Evolutionary conservation across 768 basidiomycete species (phyloP).

Genomic region (Cystoderma amianthinum): DNA sequence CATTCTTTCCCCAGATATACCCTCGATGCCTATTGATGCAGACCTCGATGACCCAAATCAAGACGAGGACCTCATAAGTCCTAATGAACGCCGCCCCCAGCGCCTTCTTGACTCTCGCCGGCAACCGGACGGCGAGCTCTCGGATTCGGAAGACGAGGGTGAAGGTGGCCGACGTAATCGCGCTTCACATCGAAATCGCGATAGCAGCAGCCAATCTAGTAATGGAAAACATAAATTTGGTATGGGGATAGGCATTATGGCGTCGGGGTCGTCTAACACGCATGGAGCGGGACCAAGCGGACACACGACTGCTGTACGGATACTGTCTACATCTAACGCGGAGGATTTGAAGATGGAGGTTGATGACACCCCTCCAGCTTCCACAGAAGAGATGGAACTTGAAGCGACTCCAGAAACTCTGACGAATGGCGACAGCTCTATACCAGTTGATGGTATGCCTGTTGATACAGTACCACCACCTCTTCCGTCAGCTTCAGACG

Average conservation of each 20-base stretch:
- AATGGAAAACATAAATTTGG: slow-evolving; percentile 50
- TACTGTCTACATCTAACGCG: slow-evolving; percentile 24
- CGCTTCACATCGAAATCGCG: slow-evolving; percentile 47
- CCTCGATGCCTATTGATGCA: slow-evolving; percentile 77
- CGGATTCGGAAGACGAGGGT: slow-evolving; percentile 98
- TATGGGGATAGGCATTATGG: slow-evolving; percentile 66
- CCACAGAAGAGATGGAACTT: slow-evolving; percentile 17
- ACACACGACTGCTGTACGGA: slow-evolving; percentile 46
- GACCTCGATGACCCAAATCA: slow-evolving; percentile 73
- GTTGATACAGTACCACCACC: background rate
- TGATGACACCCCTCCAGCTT: slow-evolving; percentile 24
- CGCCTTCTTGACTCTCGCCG: slow-evolving; percentile 74
- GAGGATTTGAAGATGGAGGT: slow-evolving; percentile 31
- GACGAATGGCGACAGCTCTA: background rate
- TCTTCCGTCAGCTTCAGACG: background rate
- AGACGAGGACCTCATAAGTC: slow-evolving; percentile 77
- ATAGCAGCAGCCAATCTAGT: slow-evolving; percentile 38
- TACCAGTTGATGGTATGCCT: slow-evolving; percentile 1
- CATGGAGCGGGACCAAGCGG: slow-evolving; percentile 76
- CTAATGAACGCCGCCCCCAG: slow-evolving; percentile 70
- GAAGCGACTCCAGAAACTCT: slow-evolving; percentile 2
- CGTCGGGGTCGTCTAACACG: slow-evolving; percentile 48
- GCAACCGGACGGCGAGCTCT: slow-evolving; percentile 84
- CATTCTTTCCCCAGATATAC: slow-evolving; percentile 56
- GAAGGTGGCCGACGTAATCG: slow-evolving; percentile 78